phyloP scores from a whole-genome alignment of 768 basidiomycete genomes.

The Pleurotus eryngii region DNA sequence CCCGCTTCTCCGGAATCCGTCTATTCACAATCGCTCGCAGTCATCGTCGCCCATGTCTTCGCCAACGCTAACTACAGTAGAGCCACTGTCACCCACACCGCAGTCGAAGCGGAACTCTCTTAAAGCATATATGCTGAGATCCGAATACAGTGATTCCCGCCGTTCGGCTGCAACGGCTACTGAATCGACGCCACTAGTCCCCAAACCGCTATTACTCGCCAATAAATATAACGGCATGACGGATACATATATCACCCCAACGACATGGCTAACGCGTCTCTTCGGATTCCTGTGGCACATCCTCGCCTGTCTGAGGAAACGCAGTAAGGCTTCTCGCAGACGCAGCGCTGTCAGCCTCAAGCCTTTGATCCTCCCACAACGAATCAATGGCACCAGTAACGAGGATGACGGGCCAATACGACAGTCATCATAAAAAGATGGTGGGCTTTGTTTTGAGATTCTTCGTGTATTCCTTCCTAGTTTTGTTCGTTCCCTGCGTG shows the following conservation, averaged over 20 bases:
- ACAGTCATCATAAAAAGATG: neutral
- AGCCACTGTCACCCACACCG: slow-evolving; percentile 21
- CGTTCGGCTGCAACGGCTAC: slow-evolving; percentile 28
- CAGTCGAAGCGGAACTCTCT: neutral
- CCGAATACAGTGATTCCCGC: neutral
- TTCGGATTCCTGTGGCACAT: neutral
- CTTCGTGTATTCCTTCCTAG: neutral
- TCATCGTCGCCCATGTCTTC: slow-evolving; percentile 1
- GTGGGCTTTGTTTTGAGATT: neutral
- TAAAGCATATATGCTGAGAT: neutral
- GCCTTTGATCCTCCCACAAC: slow-evolving; percentile 1
- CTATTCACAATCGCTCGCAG: neutral
- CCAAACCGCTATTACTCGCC: neutral
- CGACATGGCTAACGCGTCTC: neutral
- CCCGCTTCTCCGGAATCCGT: neutral
- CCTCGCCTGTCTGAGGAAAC: neutral
- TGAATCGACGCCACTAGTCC: slow-evolving; percentile 17
- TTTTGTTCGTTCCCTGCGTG: neutral
- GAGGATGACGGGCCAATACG: neutral
- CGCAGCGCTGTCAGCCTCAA: neutral
- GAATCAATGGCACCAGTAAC: neutral
- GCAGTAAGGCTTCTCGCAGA: neutral
- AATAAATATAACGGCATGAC: neutral
- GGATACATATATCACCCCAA: neutral
- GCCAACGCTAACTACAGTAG: slow-evolving; percentile 16